Evolutionary conservation across 2,329 filamentous ascomycete species (phyloP).

Genomic region (Fusarium sp.): DNA sequence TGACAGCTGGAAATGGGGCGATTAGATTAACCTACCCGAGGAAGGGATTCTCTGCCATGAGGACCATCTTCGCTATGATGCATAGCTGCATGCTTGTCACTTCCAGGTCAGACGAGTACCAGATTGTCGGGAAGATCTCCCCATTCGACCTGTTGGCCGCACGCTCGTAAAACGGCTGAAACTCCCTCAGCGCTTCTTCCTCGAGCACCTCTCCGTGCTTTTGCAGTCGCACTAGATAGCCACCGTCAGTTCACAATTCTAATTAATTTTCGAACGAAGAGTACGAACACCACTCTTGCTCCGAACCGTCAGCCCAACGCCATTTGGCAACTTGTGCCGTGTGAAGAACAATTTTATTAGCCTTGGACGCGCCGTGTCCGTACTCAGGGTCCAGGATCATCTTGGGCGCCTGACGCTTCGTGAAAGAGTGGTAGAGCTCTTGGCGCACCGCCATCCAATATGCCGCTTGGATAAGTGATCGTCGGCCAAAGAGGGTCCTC

Average conservation of each 20-base stretch:
- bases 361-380: constrained; percentile 53
- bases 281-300: constrained; percentile 56
- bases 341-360: constrained; percentile 58
- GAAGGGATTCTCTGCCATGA: constrained; percentile 57
- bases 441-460: constrained; percentile 60
- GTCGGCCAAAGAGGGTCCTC: constrained; percentile 53
- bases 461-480: constrained; percentile 56
- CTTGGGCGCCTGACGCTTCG: constrained; percentile 55
- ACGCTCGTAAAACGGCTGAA: constrained; percentile 53
- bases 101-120: constrained; percentile 57
- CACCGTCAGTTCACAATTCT: neutral
- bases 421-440: constrained; percentile 59
- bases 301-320: constrained; percentile 55
- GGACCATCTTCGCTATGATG: constrained; percentile 57
- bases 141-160: constrained; percentile 54
- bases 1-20: neutral
- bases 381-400: constrained; percentile 54
- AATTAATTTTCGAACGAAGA: neutral
- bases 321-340: constrained; percentile 58
- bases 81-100: constrained; percentile 58
- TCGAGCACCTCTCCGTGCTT: constrained; percentile 55
- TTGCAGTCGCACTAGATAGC: constrained; percentile 51
- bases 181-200: constrained; percentile 50
- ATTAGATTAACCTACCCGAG: constrained; percentile 49
- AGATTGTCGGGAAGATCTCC: constrained; percentile 57